Base-by-base conservation (phyloP, 176 grass and related monocot species). In the Oryza brachyantha region DNA sequence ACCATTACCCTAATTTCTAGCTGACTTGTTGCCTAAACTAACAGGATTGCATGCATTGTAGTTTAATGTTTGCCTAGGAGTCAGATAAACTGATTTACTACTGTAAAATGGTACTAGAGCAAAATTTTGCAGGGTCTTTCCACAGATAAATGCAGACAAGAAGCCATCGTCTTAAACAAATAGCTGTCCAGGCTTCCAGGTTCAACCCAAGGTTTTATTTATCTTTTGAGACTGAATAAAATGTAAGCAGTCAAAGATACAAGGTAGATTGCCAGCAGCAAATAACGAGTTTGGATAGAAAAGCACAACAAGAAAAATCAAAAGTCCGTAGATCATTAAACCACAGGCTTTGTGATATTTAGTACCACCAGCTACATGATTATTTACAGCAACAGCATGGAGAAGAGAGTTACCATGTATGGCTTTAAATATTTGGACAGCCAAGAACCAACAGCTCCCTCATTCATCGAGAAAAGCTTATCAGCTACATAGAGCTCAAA, bases 321-420 rank as follows among this genome's bases (percentile, higher is more conserved):
- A 3, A 65, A n/a, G n/a, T n/a, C n/a, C n/a, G n/a, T n/a, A n/a
- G n/a, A n/a, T n/a, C n/a, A n/a, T n/a, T n/a, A n/a, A n/a, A n/a
- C n/a, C n/a, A n/a, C n/a, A n/a, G n/a, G n/a, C n/a, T n/a, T n/a
- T n/a, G n/a, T n/a, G n/a, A n/a, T n/a, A n/a, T n/a, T n/a, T n/a
- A n/a, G n/a, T n/a, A n/a, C n/a, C n/a, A n/a, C n/a, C n/a, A n/a
- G n/a, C n/a, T n/a, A n/a, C n/a, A n/a, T n/a, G n/a, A n/a, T n/a
- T n/a, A n/a, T n/a, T n/a, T n/a, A n/a, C n/a, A n/a, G n/a, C n/a
- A n/a, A n/a, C n/a, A n/a, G n/a, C n/a, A n/a, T n/a, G n/a, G n/a
- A n/a, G n/a, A n/a, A n/a, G n/a, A n/a, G 83, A 16, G 64, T 77
- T 75, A 97, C 94, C 91, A 81, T 85, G 79, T 97, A 97, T 43